Evolutionary conservation across 805 yeast species (phyloP).

Genomic region (Hanseniaspora taiwanica): DNA sequence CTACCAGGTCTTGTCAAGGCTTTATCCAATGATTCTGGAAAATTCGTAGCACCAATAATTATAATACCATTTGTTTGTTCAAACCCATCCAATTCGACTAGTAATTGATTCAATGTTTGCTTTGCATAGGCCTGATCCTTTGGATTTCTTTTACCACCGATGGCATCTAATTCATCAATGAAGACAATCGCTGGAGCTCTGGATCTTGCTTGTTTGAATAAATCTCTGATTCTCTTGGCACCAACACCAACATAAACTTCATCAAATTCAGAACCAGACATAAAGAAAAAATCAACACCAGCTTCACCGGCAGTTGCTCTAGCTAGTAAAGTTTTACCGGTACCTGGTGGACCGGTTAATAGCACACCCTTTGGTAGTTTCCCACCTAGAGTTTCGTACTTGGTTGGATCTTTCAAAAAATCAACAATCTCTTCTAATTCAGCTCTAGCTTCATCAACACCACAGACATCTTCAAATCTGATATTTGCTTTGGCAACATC

Average conservation of each 20-base stretch:
- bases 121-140: slow-evolving; percentile 97
- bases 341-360: slow-evolving; percentile 97
- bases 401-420: slow-evolving; percentile 88
- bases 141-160: slow-evolving; percentile 96
- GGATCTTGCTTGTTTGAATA: slow-evolving; percentile 84
- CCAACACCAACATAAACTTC: slow-evolving; percentile 98
- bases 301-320: slow-evolving; percentile 99
- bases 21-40: slow-evolving; percentile 92
- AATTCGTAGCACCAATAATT: slow-evolving; percentile 95
- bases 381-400: slow-evolving; percentile 94
- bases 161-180: slow-evolving; percentile 96
- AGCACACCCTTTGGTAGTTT: slow-evolving; percentile 94
- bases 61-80: slow-evolving; percentile 87
- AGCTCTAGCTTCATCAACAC: slow-evolving; percentile 96
- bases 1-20: slow-evolving; percentile 98
- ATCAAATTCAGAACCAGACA: slow-evolving; percentile 98
- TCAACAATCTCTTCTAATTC: slow-evolving; percentile 98
- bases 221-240: slow-evolving; percentile 92
- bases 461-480: slow-evolving; percentile 84
- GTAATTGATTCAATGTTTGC: slow-evolving; percentile 89
- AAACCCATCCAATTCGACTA: slow-evolving; percentile 93
- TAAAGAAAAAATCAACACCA: slow-evolving; percentile 94
- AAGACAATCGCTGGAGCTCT: slow-evolving; percentile 95
- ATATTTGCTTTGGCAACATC: slow-evolving; percentile 80
- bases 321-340: slow-evolving; percentile 93